Evolutionary conservation across 768 basidiomycete genomes (phyloP).

Genomic region (Nidularia pulvinata): DNA sequence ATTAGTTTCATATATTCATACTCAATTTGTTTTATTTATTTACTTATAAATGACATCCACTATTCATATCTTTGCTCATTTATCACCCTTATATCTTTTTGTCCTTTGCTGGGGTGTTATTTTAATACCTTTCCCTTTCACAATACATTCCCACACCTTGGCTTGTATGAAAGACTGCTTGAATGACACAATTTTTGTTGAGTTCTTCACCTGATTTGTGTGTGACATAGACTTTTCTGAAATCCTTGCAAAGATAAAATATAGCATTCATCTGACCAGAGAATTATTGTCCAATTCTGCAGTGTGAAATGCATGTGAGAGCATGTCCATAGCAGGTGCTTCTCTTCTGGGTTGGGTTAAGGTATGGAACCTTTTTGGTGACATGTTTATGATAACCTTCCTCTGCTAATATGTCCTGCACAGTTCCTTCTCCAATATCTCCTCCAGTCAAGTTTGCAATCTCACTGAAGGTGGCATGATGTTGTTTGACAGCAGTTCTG

Average conservation of each 20-base stretch:
- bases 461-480: conserved; percentile 8
- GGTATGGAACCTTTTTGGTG: conserved; percentile 12
- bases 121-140: no score
- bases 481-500: conserved; percentile 5
- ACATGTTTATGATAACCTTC: conserved; percentile 12
- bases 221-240: conserved; percentile 13
- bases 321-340: conserved; percentile 10
- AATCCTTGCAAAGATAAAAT: conserved; percentile 11
- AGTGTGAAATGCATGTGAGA: not conserved
- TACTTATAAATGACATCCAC: no score
- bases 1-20: no score
- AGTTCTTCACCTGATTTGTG: conserved; percentile 12
- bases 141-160: conserved; percentile 20
- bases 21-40: no score
- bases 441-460: conserved; percentile 10
- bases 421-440: conserved; percentile 2
- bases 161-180: conserved; percentile 13
- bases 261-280: conserved; percentile 18
- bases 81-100: no score
- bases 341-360: conserved; percentile 6
- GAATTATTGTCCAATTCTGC: conserved; percentile 11
- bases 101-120: no score
- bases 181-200: conserved; percentile 13
- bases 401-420: conserved; percentile 6
- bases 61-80: no score